phyloP scores from a whole-genome alignment of 345 rosid species.

The Populus simonii region DNA sequence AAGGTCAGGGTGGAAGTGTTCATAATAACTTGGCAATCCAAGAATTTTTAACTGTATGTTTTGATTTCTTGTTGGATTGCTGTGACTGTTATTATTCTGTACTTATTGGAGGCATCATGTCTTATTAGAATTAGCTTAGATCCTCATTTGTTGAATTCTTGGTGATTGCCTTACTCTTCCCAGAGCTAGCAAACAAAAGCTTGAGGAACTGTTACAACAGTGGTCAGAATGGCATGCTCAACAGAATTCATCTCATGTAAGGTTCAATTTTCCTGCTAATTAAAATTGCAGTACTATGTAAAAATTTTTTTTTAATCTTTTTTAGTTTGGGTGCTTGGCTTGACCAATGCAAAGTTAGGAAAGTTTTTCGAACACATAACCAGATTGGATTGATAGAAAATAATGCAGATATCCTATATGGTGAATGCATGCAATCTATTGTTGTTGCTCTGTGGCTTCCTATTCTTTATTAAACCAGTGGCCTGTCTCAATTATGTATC shows the following conservation, averaged over 20 bases:
- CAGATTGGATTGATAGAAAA: background rate
- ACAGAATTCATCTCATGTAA: conserved; percentile 47
- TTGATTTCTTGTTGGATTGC: conserved; percentile 8
- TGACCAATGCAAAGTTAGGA: background rate
- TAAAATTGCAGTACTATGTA: background rate
- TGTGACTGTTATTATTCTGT: conserved; percentile 1
- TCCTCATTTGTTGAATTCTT: conserved; percentile 12
- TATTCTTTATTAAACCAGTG: background rate
- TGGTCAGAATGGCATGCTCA: conserved; percentile 97
- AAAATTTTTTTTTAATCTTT: background rate
- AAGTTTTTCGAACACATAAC: background rate
- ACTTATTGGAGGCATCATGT: background rate
- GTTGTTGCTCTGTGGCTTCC: background rate
- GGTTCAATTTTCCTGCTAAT: conserved; percentile 3
- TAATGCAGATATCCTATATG: background rate
- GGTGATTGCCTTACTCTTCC: conserved; percentile 14
- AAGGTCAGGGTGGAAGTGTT: conserved; percentile 53
- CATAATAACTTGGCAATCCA: background rate
- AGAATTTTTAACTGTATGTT: conserved; percentile 7
- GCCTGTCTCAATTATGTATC: conserved; percentile 13
- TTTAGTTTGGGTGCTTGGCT: background rate
- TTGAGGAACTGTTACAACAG: conserved; percentile 69
- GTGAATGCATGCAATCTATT: background rate
- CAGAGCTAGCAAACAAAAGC: conserved; percentile 87
- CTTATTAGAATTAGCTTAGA: conserved; percentile 5